Evolutionary conservation across 371 early-diverging fungal species (phyloP), one percentile per base, ranked within the genome.

Genomic region (Synchytrium microbalum): DNA sequence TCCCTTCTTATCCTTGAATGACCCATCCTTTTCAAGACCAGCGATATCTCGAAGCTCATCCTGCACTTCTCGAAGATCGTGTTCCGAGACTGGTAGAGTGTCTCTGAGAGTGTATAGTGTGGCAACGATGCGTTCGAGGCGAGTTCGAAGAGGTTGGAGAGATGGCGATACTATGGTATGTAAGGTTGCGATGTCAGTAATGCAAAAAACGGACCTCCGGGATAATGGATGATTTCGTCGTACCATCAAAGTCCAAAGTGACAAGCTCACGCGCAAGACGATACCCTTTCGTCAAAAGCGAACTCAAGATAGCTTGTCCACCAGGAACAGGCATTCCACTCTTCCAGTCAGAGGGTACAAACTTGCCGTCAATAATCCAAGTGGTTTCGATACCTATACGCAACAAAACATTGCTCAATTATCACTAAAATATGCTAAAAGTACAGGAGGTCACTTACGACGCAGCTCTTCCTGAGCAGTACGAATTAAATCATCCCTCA

Each of bases 281-380:
- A 58, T 70, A 72, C 54, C 67, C 64, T 29, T 65, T 57, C n/a
- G 61, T 59, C 52, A 74, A 54, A 24, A 74, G 65, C 32, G 56
- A 59, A 27, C 63, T 62, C 19, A 70, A 54, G 27, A 74, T 54
- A 14, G 72, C 72, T 58, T 74, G 74, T 1, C 74, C 74, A n/a
- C 60, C 28, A 13, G 74, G 74, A 23, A 74, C 64, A 58, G 58
- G 38, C 56, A 33, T 8, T 32, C 69, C 67, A 67, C n/a, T 56
- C 60, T 23, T 24, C 13, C 13, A 58, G 19, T 58, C 67, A 33
- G 27, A 27, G 26, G 61, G 59, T n/a, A 63, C 60, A 61, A 70
- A 67, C 61, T 63, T 61, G 31, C 73, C 73, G 25, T 70, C 67
- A 29, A 62, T 58, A 14, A 62, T 58, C 33, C 59, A 25, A 52